phyloP scores from a whole-genome alignment of 2,329 filamentous ascomycete species.

The Colletotrichum paranaense region DNA sequence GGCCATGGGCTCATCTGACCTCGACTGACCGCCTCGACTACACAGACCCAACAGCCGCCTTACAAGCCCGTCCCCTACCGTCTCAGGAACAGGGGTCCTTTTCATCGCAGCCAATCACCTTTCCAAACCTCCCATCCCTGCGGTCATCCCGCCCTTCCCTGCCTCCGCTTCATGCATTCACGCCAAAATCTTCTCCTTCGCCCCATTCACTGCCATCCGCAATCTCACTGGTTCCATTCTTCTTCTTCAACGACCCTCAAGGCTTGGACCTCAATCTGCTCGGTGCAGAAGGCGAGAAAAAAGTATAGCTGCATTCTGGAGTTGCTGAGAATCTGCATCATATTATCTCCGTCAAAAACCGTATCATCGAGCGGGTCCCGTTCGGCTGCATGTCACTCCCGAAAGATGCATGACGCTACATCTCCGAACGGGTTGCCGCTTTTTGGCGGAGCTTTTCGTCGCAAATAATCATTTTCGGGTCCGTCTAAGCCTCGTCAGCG shows the following conservation, averaged over 20 bases:
- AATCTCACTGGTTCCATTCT: constrained; percentile 23
- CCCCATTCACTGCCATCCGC: constrained; percentile 11
- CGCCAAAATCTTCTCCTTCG: constrained; percentile 27
- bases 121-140: constrained; percentile 16
- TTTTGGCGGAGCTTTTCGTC: not conserved
- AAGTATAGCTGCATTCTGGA: not conserved
- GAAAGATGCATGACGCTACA: constrained; percentile 14
- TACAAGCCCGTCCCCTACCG: constrained; percentile 13
- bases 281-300: not conserved
- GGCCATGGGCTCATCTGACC: constrained; percentile 32
- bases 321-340: not conserved
- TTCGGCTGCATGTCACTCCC: constrained; percentile 8
- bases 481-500: not conserved
- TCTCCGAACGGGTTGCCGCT: constrained; percentile 8
- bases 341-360: not conserved
- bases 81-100: constrained; percentile 27
- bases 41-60: constrained; percentile 27
- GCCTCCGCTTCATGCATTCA: constrained; percentile 30
- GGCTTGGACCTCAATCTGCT: constrained; percentile 1
- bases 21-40: constrained; percentile 32
- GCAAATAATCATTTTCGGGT: not conserved
- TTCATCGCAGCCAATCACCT: constrained; percentile 19
- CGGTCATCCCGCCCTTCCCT: constrained; percentile 31
- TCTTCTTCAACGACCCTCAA: constrained; percentile 2
- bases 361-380: not conserved